Base-by-base conservation (phyloP, 2,329 filamentous ascomycete genomes). In the Beauveria brongniartii region DNA sequence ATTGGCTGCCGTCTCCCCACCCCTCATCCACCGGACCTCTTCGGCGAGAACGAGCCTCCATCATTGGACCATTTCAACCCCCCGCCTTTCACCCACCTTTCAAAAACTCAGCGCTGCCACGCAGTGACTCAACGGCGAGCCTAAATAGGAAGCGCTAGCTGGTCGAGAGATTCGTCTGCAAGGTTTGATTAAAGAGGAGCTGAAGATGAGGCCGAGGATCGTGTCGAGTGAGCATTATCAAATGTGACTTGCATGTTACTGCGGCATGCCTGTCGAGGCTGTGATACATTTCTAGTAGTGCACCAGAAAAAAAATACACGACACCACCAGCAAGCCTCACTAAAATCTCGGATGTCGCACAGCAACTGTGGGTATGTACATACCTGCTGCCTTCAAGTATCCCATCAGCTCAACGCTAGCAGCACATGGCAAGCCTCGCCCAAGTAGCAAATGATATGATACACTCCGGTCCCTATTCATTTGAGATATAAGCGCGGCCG, bases 1-100 rank as follows among this genome's bases (percentile, higher is more conserved):
- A 59, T 62, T 62, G 61, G 61, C 18, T 22, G 16, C 3, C 1
- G 10, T 43, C 12, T n/a, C 55, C 61, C 61, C 55, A 28, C 50
- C 30, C 5, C 37, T 14, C 7, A 9, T 3, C 47, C 44, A 47
- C 40, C 18, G 7, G 50, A 41, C 26, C 40, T 51, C 55, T 62
- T 65, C 63, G 63, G 63, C 63, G 63, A 63, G 55, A 59, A 54
- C 61, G 56, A 48, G 50, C 34, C 12, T 28, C 50, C 28, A 18
- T 55, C 28, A 57, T 61, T 61, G 59, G 59, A 20, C 22, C 1
- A 18, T 51, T 61, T 61, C 52, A 37, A 20, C 41, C 1, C 10
- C 10, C 14, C 8, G 22, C 26, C 3, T n/a, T 16, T 8, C 50
- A 24, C 44, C 53, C 12, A 30, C 48, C 44, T 24, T 30, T 30